Conservation (phyloP, 805 yeast genomes). For the Kodamaea laetipori region DNA sequence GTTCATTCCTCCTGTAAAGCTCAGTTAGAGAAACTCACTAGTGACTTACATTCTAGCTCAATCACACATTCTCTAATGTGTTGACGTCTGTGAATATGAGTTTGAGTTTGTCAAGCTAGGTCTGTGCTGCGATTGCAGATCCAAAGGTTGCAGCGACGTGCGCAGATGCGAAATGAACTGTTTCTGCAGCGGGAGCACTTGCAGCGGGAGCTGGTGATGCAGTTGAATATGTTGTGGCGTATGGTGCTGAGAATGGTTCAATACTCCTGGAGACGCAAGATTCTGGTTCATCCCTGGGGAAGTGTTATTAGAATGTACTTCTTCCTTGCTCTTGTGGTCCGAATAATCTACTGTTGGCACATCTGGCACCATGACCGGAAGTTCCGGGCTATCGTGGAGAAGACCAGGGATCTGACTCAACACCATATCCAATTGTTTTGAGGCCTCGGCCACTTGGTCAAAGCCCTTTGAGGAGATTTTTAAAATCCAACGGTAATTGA, state of each 20-base stretch:
- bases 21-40: too few species aligned
- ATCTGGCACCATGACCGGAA: slow-evolving; percentile 40
- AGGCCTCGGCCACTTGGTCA: slow-evolving; percentile 75
- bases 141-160: slow-evolving; percentile 4
- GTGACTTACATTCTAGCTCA: too few species aligned
- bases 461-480: slow-evolving; percentile 76
- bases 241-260: background rate
- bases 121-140: slow-evolving; percentile 7
- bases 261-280: background rate
- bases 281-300: slow-evolving; percentile 4
- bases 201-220: slow-evolving; percentile 4
- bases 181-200: background rate
- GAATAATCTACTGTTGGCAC: slow-evolving; percentile 15
- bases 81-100: slow-evolving; percentile 8
- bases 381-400: slow-evolving; percentile 39
- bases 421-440: slow-evolving; percentile 69
- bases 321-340: slow-evolving; percentile 1
- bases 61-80: slow-evolving; percentile 7
- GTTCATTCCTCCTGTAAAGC: too few species aligned
- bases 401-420: slow-evolving; percentile 76
- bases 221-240: slow-evolving; percentile 6
- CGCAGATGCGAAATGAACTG: slow-evolving; percentile 6
- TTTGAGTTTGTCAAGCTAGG: slow-evolving; percentile 4
- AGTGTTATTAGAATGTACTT: background rate
- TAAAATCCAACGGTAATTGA: slow-evolving; percentile 75